phyloP scores from a whole-genome alignment of 345 rosid genomes.

The Dipteronia sinensis region DNA sequence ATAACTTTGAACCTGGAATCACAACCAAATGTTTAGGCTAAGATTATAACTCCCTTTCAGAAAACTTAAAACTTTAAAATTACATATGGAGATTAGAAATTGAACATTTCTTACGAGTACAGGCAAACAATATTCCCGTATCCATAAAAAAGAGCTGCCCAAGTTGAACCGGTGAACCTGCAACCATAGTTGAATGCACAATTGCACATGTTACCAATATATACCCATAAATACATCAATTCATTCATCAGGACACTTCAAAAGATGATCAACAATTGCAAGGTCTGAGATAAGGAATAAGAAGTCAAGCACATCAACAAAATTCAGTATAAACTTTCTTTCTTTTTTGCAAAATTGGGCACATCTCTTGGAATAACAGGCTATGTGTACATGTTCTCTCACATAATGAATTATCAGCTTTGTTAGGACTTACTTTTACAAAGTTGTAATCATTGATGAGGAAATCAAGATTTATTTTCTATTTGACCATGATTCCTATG shows the following conservation, averaged over 20 bases:
- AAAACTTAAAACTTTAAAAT: background rate
- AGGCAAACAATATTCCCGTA: slow-evolving; percentile 81
- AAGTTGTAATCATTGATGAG: background rate
- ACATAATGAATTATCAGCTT: background rate
- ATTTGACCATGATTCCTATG: background rate
- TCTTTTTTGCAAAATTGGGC: background rate
- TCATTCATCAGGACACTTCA: background rate
- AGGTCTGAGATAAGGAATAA: background rate
- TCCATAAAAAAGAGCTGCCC: slow-evolving; percentile 90
- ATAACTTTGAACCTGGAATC: slow-evolving; percentile 58
- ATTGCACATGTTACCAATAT: slow-evolving; percentile 7
- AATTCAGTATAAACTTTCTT: background rate
- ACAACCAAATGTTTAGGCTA: background rate
- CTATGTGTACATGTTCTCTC: background rate
- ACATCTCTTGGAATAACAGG: background rate
- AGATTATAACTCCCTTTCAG: background rate
- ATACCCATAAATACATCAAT: background rate
- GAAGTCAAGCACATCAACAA: background rate
- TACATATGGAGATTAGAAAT: background rate
- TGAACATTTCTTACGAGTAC: slow-evolving; percentile 51
- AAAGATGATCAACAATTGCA: background rate
- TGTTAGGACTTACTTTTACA: background rate
- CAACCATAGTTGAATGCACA: slow-evolving; percentile 19
- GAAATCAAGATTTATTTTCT: background rate
- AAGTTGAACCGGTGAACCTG: slow-evolving; percentile 84